phyloP scores from a whole-genome alignment of 2,329 filamentous ascomycete species.

The Diplodia mutila region DNA sequence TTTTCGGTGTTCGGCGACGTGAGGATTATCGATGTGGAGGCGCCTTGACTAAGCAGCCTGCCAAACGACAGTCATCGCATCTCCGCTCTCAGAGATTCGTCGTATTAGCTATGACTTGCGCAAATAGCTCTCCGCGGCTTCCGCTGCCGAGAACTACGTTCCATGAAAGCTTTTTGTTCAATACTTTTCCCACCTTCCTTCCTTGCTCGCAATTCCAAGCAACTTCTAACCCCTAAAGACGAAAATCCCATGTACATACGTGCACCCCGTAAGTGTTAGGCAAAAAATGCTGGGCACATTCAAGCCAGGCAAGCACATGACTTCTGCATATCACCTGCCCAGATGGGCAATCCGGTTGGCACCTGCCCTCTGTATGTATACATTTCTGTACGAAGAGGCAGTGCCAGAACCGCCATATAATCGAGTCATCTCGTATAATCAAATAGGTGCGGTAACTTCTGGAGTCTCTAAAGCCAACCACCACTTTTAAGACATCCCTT shows the following conservation, averaged over 20 bases:
- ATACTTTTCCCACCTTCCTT: neutral
- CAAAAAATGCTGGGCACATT: neutral
- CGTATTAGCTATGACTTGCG: neutral
- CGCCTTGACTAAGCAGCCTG: neutral
- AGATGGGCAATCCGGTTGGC: neutral
- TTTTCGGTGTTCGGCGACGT: neutral
- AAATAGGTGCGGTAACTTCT: too few relatives aligned
- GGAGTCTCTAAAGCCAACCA: neutral
- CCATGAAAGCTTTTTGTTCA: neutral
- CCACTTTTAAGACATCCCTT: neutral
- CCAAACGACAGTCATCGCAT: neutral
- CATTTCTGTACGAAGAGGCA: neutral
- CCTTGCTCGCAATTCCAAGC: neutral
- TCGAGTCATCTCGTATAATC: neutral
- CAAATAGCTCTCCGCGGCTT: neutral
- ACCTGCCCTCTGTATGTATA: neutral
- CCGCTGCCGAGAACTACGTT: neutral
- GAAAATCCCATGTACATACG: too few relatives aligned
- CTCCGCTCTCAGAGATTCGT: neutral
- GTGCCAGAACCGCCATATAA: too few relatives aligned
- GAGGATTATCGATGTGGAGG: constrained; percentile 5
- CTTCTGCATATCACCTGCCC: neutral
- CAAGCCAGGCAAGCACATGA: neutral
- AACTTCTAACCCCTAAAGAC: too few relatives aligned
- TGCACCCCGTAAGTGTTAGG: neutral